These are phyloP conservation scores for Pythium folliculosum DNA, from an alignment of 352 stramenopile genomes.

Conservation along the genomic window DNA sequence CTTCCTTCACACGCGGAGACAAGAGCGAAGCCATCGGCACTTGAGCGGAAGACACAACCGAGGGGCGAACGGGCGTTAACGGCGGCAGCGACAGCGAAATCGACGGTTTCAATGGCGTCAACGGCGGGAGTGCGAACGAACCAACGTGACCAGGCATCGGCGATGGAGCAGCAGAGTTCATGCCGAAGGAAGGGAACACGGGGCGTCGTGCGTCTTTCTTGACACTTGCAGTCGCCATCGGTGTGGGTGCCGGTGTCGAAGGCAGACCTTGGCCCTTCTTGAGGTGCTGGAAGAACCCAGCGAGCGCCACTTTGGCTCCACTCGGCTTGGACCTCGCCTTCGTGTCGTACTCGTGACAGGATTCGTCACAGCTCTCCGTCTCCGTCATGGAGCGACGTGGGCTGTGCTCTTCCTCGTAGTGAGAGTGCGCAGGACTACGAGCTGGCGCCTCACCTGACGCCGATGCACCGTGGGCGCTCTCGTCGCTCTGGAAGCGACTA, in stretches of 20 bases:
- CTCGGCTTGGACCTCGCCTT: slow-evolving; percentile 13
- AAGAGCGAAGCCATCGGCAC: slow-evolving; percentile 15
- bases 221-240: slow-evolving; percentile 69
- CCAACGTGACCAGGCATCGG: slow-evolving; percentile 18
- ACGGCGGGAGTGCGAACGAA: slow-evolving; percentile 19
- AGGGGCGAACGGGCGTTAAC: slow-evolving; percentile 19
- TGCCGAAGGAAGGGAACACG: slow-evolving; percentile 49
- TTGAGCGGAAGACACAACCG: background rate
- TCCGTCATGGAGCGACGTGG: slow-evolving; percentile 34
- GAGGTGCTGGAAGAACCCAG: slow-evolving; percentile 70
- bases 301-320: slow-evolving; percentile 53
- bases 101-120: slow-evolving; percentile 25
- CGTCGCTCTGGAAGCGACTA: slow-evolving; percentile 12
- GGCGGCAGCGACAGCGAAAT: slow-evolving; percentile 27
- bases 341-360: slow-evolving; percentile 25
- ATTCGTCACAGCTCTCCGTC: slow-evolving; percentile 34
- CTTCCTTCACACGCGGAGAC: slow-evolving; percentile 14
- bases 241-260: slow-evolving; percentile 61
- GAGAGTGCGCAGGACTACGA: slow-evolving; percentile 22
- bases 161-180: slow-evolving; percentile 27
- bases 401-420: slow-evolving; percentile 32
- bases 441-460: background rate
- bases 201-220: slow-evolving; percentile 67
- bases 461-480: background rate
- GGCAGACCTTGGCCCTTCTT: slow-evolving; percentile 55